Conservation (phyloP, 2,329 filamentous ascomycete species). For the Sarocladiaceae sp. region DNA sequence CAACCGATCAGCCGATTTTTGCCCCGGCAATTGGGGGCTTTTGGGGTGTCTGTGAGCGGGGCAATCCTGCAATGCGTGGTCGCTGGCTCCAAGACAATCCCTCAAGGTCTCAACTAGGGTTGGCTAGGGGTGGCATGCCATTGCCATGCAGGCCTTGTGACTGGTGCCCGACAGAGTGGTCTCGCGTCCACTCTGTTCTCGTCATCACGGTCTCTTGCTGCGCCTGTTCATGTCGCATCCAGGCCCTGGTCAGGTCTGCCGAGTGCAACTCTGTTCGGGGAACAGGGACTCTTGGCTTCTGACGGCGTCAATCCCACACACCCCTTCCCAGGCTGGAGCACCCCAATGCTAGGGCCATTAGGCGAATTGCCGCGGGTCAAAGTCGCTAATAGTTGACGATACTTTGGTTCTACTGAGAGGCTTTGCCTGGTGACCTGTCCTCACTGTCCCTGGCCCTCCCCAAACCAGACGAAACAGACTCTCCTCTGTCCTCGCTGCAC, state of each 20-base stretch:
- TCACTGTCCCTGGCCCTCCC: no score
- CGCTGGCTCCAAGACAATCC: no score
- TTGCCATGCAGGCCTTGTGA: neutral
- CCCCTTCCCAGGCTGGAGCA: neutral
- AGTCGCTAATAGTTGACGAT: neutral
- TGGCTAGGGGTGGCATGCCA: neutral
- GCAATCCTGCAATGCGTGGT: no score
- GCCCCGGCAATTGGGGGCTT: conserved; percentile 7
- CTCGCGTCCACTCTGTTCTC: no score
- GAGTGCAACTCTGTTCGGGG: neutral
- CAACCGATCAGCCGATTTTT: conserved; percentile 7
- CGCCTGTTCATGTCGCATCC: neutral
- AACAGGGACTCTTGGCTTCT: neutral
- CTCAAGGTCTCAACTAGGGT: neutral
- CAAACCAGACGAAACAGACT: no score
- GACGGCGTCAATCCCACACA: neutral
- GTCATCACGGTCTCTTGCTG: no score
- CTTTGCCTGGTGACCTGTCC: neutral
- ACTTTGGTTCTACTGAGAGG: no score
- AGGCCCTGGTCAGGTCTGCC: neutral
- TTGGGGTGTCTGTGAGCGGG: no score
- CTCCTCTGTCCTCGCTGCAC: no score
- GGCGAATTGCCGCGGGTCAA: conserved; percentile 6
- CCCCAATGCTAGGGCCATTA: no score
- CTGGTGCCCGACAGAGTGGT: neutral